Conservation (phyloP, 2,329 filamentous ascomycete species). For the Ceratocystis lukuohia region DNA sequence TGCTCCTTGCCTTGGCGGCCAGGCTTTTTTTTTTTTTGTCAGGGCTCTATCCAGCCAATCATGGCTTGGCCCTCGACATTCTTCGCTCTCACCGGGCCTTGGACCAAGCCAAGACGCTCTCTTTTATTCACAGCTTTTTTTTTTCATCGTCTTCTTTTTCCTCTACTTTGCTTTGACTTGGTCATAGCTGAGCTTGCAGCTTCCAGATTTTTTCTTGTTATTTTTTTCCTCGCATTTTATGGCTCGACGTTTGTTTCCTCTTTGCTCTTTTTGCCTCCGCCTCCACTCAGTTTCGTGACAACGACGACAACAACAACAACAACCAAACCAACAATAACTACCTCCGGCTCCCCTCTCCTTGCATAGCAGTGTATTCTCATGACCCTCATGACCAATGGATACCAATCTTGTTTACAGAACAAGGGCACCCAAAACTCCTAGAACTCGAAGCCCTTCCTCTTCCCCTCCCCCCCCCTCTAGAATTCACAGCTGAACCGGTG, state of each 20-base stretch:
- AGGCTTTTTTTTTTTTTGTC: neutral
- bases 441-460: conserved; percentile 6
- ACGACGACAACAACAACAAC: neutral
- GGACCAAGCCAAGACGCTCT: neutral
- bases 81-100: too few relatives aligned
- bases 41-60: neutral
- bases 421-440: conserved; percentile 4
- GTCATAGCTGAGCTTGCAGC: conserved; percentile 7
- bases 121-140: neutral
- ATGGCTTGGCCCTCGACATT: neutral
- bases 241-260: conserved; percentile 3
- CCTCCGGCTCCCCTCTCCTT: neutral
- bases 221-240: conserved; percentile 4
- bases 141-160: neutral
- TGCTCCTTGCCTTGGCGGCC: neutral
- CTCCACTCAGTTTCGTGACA: neutral
- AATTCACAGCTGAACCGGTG: too few relatives aligned
- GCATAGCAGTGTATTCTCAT: conserved; percentile 10
- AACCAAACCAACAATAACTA: neutral
- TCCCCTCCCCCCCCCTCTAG: neutral
- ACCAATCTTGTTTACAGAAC: conserved; percentile 1
- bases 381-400: conserved; percentile 12
- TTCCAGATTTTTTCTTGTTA: neutral
- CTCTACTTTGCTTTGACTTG: conserved; percentile 1
- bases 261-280: neutral